Conservation (phyloP, 1,139 yeast genomes). For the Debaryomyces nepalensis region DNA sequence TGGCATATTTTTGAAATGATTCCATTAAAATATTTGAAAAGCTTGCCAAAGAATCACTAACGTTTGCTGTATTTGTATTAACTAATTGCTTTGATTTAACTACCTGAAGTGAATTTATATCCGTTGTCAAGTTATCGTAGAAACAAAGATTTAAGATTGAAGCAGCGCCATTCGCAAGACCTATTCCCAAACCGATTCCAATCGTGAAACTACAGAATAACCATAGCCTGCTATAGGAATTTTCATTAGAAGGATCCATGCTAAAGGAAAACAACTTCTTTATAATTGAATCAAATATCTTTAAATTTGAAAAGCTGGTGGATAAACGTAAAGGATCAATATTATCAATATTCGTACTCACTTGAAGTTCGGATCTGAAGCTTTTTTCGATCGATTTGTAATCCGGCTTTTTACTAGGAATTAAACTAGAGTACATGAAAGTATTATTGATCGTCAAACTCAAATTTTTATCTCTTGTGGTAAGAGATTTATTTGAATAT, state of each 20-base stretch:
- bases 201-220: conserved; percentile 37
- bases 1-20: conserved; percentile 3
- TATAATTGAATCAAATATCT: conserved; percentile 23
- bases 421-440: conserved; percentile 30
- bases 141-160: conserved; percentile 16
- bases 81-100: conserved; percentile 4
- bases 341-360: conserved; percentile 25
- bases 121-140: conserved; percentile 9
- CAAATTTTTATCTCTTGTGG: conserved; percentile 6
- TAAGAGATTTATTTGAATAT: conserved; percentile 1
- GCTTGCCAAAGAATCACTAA: conserved; percentile 3
- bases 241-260: conserved; percentile 12
- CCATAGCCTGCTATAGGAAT: conserved; percentile 24
- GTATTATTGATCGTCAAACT: conserved; percentile 10
- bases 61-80: conserved; percentile 5
- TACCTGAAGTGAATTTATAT: background rate
- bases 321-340: conserved; percentile 44
- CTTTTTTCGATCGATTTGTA: conserved; percentile 39
- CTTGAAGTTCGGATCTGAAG: conserved; percentile 37
- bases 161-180: conserved; percentile 30
- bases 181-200: conserved; percentile 43
- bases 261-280: conserved; percentile 18
- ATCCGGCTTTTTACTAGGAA: conserved; percentile 29
- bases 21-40: conserved; percentile 5
- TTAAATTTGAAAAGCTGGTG: conserved; percentile 26